Evolutionary conservation across 208 protist genomes (phyloP), one percentile per base, ranked within the genome.

Genomic region (Strigomonas culicis): DNA sequence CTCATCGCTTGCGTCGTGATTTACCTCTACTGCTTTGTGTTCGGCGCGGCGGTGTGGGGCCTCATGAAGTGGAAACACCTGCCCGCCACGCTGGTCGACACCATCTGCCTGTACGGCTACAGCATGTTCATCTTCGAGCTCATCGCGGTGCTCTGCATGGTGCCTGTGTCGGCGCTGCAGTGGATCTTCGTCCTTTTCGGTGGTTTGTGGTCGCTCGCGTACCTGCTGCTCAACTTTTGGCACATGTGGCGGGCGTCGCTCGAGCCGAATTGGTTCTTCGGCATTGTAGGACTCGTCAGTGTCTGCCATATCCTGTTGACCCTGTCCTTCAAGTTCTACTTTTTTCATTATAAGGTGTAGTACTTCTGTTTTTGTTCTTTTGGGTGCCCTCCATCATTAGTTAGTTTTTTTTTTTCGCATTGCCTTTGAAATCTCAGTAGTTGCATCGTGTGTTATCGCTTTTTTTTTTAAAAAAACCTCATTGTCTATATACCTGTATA

Each of bases 251-350:
- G 82, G 63, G 70, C 61, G 1, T 68, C 80, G n/a, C 70, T 95
- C 39, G 80, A 77, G 52, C 68, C 49, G 44, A 64, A 72, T 36
- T 93, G 82, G 84, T 86, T 92, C 67, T 66, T 86, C 44, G 83
- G 79, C 22, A 73, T 93, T 13, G 80, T 88, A 0, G 68, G 49
- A 0, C 43, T 88, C n/a, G 84, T 95, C 19, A 49, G 41, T 28
- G 50, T 70, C 30, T 82, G 79, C 30, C 90, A 93, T 70, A 82
- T 93, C 60, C 74, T 84, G 13, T 66, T 95, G 19, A 82, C 82
- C 21, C 36, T 93, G 25, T 90, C 79, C 21, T 92, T 95, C 60
- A 95, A 95, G 74, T 79, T 95, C 59, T 95, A 95, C 73, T 95
- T 95, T 60, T 75, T 95, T 56, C 68, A 89, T 56, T 95, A 95